Percentiles rank a stretch among this genome's conserved stretches.
These are phyloP conservation scores for Aspergillus coremiiformis DNA, from an alignment of 495 filamentous ascomycete genomes.

Conservation along the genomic window DNA sequence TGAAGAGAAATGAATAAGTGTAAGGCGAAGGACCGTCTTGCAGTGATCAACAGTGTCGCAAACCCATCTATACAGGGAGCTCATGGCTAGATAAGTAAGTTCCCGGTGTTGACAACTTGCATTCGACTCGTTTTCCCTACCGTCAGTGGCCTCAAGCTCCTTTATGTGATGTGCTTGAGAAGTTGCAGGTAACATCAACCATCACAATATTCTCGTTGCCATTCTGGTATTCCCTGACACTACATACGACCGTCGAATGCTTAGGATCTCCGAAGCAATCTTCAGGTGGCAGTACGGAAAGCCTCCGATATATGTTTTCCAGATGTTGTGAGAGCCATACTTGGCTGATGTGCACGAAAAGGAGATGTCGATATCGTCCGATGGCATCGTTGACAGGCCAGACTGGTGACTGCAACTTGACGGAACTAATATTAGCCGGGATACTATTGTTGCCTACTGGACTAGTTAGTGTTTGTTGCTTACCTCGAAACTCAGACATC, in stretches of 20 bases:
- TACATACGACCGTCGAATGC: neutral
- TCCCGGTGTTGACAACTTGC: neutral
- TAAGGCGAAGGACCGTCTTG: neutral
- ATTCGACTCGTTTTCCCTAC: neutral
- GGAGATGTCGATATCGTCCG: neutral
- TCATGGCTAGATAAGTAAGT: neutral
- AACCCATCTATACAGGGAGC: neutral
- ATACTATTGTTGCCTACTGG: no score
- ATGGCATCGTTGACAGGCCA: neutral
- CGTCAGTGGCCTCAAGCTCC: neutral
- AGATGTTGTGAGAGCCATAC: neutral
- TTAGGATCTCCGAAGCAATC: neutral
- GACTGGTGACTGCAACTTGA: neutral
- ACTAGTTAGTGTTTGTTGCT: neutral
- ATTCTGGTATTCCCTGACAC: neutral
- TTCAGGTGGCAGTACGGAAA: neutral
- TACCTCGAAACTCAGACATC: neutral
- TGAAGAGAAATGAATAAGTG: neutral
- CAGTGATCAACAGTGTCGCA: neutral
- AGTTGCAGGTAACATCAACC: neutral
- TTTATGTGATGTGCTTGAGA: neutral
- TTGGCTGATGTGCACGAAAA: neutral
- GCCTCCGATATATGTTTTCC: neutral
- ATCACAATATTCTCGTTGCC: neutral
- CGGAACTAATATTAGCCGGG: neutral